Percentiles rank a stretch among this genome's conserved stretches.
Evolutionary conservation across 306 rosid species (phyloP).

Genomic region (Corylus americana): DNA sequence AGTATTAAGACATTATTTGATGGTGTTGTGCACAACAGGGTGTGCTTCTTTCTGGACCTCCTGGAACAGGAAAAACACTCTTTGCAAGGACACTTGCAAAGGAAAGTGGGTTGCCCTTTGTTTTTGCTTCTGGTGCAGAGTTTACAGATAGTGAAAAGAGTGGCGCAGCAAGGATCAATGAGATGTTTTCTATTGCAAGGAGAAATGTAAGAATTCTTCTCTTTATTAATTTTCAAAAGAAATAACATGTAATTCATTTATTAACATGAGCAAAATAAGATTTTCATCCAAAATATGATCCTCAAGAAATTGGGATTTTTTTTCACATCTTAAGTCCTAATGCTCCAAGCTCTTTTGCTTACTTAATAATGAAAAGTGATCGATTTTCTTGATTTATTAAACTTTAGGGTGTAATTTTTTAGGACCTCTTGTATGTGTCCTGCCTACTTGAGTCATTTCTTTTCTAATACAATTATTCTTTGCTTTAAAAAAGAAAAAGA

Average conservation of each 20-base stretch:
- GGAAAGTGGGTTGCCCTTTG: slow-evolving; percentile 92
- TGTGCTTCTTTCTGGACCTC: slow-evolving; percentile 98
- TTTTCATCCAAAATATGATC: slow-evolving; percentile 1
- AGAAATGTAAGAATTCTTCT: slow-evolving; percentile 64
- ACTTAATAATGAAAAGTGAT: background rate
- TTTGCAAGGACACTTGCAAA: slow-evolving; percentile 95
- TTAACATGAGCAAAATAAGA: slow-evolving; percentile 13
- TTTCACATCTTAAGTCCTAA: background rate
- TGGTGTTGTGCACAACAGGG: slow-evolving; percentile 59
- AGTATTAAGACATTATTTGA: slow-evolving; percentile 28
- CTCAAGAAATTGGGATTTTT: background rate
- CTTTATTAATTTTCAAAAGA: background rate
- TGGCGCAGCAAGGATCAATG: slow-evolving; percentile 87
- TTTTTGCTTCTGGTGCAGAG: slow-evolving; percentile 98
- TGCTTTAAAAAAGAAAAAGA: background rate
- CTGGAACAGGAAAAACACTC: slow-evolving; percentile 98
- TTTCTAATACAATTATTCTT: background rate
- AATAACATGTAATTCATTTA: background rate
- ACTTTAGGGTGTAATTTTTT: background rate
- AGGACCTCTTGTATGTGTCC: background rate
- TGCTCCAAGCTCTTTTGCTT: background rate
- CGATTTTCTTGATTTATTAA: background rate
- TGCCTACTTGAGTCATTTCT: background rate
- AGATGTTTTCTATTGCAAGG: slow-evolving; percentile 91
- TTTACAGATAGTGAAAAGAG: slow-evolving; percentile 96